Evolutionary conservation across 2,329 filamentous ascomycete genomes (phyloP).

Genomic region (Neurospora sp.): DNA sequence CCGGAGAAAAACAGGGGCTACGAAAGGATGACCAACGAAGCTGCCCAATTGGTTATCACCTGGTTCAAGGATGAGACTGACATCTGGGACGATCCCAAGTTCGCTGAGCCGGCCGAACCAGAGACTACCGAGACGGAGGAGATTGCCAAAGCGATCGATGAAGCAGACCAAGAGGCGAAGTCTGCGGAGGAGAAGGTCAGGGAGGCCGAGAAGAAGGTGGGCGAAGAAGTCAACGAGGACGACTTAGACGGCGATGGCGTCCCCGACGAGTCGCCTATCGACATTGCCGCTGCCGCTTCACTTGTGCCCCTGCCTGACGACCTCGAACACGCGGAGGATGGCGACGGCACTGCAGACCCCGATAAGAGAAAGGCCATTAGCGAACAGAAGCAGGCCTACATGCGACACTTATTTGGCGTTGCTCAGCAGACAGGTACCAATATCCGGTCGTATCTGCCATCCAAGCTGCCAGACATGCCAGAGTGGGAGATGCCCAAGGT

Average conservation of each 20-base stretch:
- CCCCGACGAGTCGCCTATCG: constrained; percentile 38
- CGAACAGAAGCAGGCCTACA: constrained; percentile 30
- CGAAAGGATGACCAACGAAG: constrained; percentile 50
- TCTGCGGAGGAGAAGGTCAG: constrained; percentile 3
- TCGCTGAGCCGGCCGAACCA: constrained; percentile 14
- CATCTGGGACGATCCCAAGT: constrained; percentile 32
- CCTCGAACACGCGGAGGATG: constrained; percentile 22
- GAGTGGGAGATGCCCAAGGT: constrained; percentile 13
- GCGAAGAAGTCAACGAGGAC: constrained; percentile 18
- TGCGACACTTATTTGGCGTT: constrained; percentile 39
- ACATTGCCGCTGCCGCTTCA: constrained; percentile 43
- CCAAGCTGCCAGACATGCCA: constrained; percentile 27
- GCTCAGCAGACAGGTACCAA: constrained; percentile 39
- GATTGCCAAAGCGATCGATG: constrained; percentile 17
- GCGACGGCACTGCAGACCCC: constrained; percentile 14
- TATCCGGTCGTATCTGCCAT: constrained; percentile 35
- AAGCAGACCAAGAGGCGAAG: constrained; percentile 10
- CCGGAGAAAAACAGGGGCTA: constrained; percentile 54
- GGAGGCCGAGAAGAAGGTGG: constrained; percentile 6
- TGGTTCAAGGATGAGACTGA: constrained; percentile 44
- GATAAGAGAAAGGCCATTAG: constrained; percentile 7
- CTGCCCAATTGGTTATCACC: constrained; percentile 44
- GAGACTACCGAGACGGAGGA: constrained; percentile 18
- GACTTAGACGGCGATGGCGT: constrained; percentile 23
- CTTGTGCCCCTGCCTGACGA: constrained; percentile 38